Evolutionary conservation across 1,284 basidiomycete genomes (phyloP).

Genomic region (Agroathelia rolfsii): DNA sequence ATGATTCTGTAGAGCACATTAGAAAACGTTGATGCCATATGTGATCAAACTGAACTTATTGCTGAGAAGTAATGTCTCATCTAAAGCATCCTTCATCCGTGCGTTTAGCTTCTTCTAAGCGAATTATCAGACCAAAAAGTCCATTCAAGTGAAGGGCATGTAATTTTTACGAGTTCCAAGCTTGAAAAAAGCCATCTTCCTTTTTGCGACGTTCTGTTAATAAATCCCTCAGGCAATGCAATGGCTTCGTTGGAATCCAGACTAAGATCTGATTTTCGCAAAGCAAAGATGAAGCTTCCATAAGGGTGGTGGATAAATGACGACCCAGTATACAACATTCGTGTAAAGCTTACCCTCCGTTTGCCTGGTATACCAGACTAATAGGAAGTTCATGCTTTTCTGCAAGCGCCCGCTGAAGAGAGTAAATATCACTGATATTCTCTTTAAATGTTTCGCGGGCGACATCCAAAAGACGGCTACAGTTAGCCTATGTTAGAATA

Average conservation of each 20-base stretch:
- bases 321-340: too few relatives aligned
- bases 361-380: conserved; percentile 58
- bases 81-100: conserved; percentile 73
- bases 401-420: conserved; percentile 32
- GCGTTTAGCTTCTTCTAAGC: conserved; percentile 75
- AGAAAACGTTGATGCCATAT: too few relatives aligned
- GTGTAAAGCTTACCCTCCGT: too few relatives aligned
- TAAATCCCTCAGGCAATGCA: conserved; percentile 58
- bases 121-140: conserved; percentile 2
- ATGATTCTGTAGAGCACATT: conserved; percentile 48
- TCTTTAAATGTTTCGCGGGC: conserved; percentile 89
- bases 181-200: conserved; percentile 69
- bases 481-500: conserved; percentile 45
- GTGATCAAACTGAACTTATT: conserved; percentile 37
- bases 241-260: too few relatives aligned
- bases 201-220: conserved; percentile 59
- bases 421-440: conserved; percentile 77
- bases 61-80: conserved; percentile 76
- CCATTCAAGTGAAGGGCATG: not conserved
- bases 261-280: conserved; percentile 60
- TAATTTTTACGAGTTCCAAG: conserved; percentile 59
- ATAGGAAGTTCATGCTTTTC: conserved; percentile 46
- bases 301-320: too few relatives aligned
- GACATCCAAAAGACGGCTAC: conserved; percentile 79
- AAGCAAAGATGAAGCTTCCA: conserved; percentile 62